Evolutionary conservation across 345 rosid genomes (phyloP).

Genomic region (Eucalyptus grandis): DNA sequence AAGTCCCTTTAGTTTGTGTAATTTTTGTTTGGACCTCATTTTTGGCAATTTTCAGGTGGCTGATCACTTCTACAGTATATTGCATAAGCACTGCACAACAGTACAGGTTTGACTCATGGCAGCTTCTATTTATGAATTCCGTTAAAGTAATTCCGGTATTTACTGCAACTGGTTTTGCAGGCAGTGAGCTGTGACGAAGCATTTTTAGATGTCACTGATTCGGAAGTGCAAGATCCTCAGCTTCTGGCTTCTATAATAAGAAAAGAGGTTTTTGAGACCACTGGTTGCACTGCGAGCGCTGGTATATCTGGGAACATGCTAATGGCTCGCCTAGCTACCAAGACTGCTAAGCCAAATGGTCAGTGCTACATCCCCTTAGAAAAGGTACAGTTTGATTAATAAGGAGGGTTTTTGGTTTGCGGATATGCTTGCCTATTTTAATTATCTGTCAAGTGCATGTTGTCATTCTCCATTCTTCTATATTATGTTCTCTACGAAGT

Average conservation of each 20-base stretch:
- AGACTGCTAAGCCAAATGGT: conserved; percentile 87
- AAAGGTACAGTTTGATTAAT: conserved; percentile 18
- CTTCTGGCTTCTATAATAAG: conserved; percentile 58
- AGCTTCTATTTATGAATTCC: neutral
- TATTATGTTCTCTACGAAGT: neutral
- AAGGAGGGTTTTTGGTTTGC: neutral
- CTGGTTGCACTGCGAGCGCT: conserved; percentile 86
- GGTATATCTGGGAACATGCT: conserved; percentile 91
- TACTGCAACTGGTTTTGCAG: conserved; percentile 15
- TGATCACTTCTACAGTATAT: conserved; percentile 74
- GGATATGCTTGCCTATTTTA: neutral
- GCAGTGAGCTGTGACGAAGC: conserved; percentile 99
- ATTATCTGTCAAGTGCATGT: neutral
- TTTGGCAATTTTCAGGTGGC: conserved; percentile 56
- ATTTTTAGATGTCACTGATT: conserved; percentile 60
- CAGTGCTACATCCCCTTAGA: conserved; percentile 62
- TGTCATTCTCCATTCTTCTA: neutral
- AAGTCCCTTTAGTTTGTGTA: neutral
- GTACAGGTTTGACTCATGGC: conserved; percentile 47
- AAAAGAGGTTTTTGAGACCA: conserved; percentile 60
- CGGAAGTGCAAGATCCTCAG: conserved; percentile 41
- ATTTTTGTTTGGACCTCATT: neutral
- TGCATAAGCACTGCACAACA: conserved; percentile 76
- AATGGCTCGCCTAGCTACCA: conserved; percentile 93
- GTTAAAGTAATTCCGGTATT: neutral